phyloP scores from a whole-genome alignment of 345 rosid genomes.

The Boechera divaricarpa region DNA sequence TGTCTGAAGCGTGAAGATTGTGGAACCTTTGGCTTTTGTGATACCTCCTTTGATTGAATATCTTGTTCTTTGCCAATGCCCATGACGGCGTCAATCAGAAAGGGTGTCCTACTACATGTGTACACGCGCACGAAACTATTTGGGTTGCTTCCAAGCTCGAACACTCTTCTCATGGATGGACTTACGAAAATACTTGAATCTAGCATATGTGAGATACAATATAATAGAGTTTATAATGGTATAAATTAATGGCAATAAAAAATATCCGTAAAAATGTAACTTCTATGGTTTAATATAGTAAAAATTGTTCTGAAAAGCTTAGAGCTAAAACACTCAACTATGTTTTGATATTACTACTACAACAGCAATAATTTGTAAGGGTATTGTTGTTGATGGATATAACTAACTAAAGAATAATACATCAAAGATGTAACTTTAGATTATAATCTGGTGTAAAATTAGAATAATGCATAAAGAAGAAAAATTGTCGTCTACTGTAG shows the following conservation, averaged over 20 bases:
- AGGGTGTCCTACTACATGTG: neutral
- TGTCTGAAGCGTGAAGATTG: neutral
- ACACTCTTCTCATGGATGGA: neutral
- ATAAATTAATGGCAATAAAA: neutral
- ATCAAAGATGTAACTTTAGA: neutral
- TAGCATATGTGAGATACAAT: neutral
- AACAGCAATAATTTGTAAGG: neutral
- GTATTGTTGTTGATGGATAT: neutral
- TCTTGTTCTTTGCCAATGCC: neutral
- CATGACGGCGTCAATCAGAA: conserved; percentile 14
- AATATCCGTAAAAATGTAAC: neutral
- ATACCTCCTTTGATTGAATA: neutral
- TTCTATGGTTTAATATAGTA: neutral
- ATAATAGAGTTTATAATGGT: neutral
- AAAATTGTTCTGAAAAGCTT: neutral
- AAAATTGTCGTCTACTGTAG: neutral
- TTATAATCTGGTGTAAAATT: neutral
- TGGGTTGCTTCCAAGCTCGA: neutral
- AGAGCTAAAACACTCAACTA: neutral
- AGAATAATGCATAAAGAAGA: neutral
- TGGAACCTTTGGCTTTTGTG: neutral
- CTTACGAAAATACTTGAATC: neutral
- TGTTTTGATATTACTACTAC: neutral
- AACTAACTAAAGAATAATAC: neutral
- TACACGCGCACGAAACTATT: neutral